Evolutionary conservation across 2,329 filamentous ascomycete species (phyloP), one percentile per base, ranked within the genome.

Genomic region (Penicillium capsulatum): DNA sequence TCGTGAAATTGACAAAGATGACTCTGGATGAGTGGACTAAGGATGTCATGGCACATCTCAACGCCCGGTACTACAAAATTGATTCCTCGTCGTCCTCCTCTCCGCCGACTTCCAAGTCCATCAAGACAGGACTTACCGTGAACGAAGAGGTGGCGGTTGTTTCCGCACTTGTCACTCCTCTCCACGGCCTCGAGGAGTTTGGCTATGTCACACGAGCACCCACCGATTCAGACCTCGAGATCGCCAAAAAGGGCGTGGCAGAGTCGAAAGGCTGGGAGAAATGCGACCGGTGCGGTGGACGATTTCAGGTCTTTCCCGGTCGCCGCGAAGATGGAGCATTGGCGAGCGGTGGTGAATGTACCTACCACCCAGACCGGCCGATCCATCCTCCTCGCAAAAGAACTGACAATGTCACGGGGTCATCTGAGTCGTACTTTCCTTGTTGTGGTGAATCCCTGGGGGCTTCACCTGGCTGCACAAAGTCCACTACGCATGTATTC

Each of bases 301-400:
- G 91, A 15, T 98, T 98, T 57, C 87, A 95, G 57, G 87, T 95
- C 3, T 97, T 94, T 50, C 88, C 90, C 0, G 87, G 89, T 3
- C 81, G 91, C 29, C 79, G 89, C 38, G 76, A 82, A 51, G 75
- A 79, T 51, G 92, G 94, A 31, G 83, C 81, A 0, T 75, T 84
- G 2, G 75, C 95, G 11, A 84, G 81, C 0, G 86, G 86, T 16
- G 90, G 90, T 0, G 69, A 71, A 24, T 98, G 94, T 66, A 81
- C 71, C 1, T 83, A 91, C 63, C 92, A 98, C 60, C 87, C 83
- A 55, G 87, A 84, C 7, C 86, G 81, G 61, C 68, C 75, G 1
- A 77, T 83, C 39, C 76, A 76, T 17, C 78, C 84, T 1, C 69
- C 51, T 59, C 75, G 48, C 56, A 64, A 77, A 47, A 68, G 62